Base-by-base conservation (phyloP, 805 yeast genomes). In the Kodamaea nitidulidarum region DNA sequence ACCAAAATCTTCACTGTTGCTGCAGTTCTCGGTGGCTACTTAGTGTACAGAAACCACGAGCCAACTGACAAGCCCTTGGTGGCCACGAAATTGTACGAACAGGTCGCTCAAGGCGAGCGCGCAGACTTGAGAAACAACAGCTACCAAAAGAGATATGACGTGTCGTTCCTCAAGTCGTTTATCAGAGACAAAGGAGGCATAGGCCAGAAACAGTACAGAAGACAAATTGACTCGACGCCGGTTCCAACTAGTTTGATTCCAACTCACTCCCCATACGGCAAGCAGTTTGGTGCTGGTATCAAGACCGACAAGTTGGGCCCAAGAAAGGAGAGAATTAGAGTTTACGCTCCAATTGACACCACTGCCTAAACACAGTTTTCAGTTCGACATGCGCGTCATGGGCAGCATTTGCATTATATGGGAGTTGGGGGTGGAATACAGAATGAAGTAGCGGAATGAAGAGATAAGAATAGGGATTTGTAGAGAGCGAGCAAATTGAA, bases 101-200 rank as follows among this genome's bases (percentile, higher is more conserved):
- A 59, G 38, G 53, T 54, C 34, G 56, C 49, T 30, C 49, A 45
- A 18, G 49, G 45, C 7, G 63, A 60, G 18, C 63, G 71, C 38
- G 54, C 43, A 10, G 53, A 52, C 44, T 51, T 55, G 46, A 59
- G 73, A 58, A 58, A 54, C 42, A 70, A 60, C 39, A 63, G 59
- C 40, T 63, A 61, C 54, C 48, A 55, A 40, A 60, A 60, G 44
- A 57, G 62, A 46, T 67, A 67, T 55, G 62, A 67, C 50, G 54
- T 62, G 7, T 67, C 71, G n/a, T 65, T 67, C 52, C 54, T 67
- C 44, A 65, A 64, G 52, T 62, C 56, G 9, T 63, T 60, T 47
- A 67, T 65, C 38, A 64, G 62, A 51, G 73, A 67, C 47, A 66
- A 63, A 49, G 72, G 73, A 38, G 73, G 73, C 37, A 60, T 67